phyloP scores from a whole-genome alignment of 2,329 filamentous ascomycete species.

The Tympanopsis confertula region DNA sequence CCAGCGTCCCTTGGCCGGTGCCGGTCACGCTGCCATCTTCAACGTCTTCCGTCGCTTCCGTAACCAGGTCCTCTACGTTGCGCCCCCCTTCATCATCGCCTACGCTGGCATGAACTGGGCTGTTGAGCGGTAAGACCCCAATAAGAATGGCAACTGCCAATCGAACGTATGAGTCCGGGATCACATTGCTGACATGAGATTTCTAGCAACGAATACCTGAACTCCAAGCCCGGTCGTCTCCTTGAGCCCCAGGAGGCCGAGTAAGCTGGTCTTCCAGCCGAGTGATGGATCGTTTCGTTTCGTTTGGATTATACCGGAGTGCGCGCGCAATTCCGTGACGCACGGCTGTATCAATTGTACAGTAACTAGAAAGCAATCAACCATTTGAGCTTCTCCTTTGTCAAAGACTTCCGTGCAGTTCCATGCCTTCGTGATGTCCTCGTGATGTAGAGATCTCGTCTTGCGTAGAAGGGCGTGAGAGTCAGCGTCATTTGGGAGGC shows the following conservation, averaged over 20 bases:
- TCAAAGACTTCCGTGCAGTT: too few relatives aligned
- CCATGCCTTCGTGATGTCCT: too few relatives aligned
- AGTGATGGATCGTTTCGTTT: too few relatives aligned
- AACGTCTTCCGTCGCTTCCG: constrained; percentile 84
- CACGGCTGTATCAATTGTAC: too few relatives aligned
- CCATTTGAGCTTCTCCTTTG: too few relatives aligned
- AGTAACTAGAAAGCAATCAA: constrained; percentile 1
- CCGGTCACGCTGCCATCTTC: constrained; percentile 75
- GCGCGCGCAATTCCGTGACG: too few relatives aligned
- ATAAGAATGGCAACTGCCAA: neutral
- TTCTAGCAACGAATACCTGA: constrained; percentile 65
- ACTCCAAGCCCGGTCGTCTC: constrained; percentile 62
- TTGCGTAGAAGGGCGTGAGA: too few relatives aligned
- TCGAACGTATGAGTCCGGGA: neutral
- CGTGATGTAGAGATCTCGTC: too few relatives aligned
- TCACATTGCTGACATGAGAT: constrained; percentile 6
- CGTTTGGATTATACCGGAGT: too few relatives aligned
- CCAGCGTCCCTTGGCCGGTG: constrained; percentile 75
- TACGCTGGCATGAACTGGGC: constrained; percentile 89
- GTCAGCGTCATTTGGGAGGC: too few relatives aligned
- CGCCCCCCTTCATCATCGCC: constrained; percentile 64
- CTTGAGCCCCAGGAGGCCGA: too few relatives aligned
- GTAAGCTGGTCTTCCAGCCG: too few relatives aligned
- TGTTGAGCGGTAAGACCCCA: constrained; percentile 61
- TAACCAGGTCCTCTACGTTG: constrained; percentile 79